Conservation (phyloP, 805 yeast species). For the Wickerhamiella spandovensis region DNA sequence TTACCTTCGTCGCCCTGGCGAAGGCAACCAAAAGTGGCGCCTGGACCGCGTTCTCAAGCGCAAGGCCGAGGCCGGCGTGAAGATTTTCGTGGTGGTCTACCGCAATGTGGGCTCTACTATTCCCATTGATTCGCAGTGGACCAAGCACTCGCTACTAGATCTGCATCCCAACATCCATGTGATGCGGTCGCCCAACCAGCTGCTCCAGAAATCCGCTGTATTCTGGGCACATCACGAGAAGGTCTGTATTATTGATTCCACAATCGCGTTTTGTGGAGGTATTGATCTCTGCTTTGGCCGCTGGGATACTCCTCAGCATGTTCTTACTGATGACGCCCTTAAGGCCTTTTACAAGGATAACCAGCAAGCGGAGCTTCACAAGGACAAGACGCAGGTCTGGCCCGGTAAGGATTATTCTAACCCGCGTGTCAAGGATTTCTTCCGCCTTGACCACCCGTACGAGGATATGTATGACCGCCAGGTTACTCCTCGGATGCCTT, state of each 20-base stretch:
- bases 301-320: constrained; percentile 94
- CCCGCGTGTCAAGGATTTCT: constrained; percentile 84
- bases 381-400: constrained; percentile 45
- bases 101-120: constrained; percentile 90
- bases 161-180: constrained; percentile 79
- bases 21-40: constrained; percentile 90
- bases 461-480: constrained; percentile 84
- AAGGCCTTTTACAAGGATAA: constrained; percentile 24
- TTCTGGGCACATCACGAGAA: constrained; percentile 99
- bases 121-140: constrained; percentile 85
- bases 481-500: constrained; percentile 86
- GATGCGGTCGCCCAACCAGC: constrained; percentile 88
- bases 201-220: constrained; percentile 68
- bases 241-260: constrained; percentile 71
- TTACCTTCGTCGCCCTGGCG: constrained; percentile 84
- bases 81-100: constrained; percentile 80
- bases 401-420: constrained; percentile 98
- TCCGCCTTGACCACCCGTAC: constrained; percentile 67
- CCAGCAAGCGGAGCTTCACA: constrained; percentile 2
- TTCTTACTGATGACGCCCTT: constrained; percentile 57
- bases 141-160: constrained; percentile 82
- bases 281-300: constrained; percentile 92
- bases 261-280: constrained; percentile 87
- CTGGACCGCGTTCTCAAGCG: constrained; percentile 76
- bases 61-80: constrained; percentile 90